phyloP scores from a whole-genome alignment of 2,329 filamentous ascomycete species.

The Penicillium hesseltinei region DNA sequence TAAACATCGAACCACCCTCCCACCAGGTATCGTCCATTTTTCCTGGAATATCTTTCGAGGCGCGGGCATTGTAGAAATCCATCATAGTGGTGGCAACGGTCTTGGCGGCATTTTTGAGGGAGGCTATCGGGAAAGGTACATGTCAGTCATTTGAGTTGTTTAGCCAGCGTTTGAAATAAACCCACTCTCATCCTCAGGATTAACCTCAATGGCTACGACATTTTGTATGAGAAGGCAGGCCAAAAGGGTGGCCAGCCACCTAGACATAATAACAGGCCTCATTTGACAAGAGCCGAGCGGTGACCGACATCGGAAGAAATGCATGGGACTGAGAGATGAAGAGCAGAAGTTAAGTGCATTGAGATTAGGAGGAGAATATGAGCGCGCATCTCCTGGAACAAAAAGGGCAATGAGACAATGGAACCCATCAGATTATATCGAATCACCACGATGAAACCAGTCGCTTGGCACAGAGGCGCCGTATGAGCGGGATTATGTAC shows the following conservation, averaged over 20 bases:
- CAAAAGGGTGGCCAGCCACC: background rate
- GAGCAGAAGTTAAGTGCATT: background rate
- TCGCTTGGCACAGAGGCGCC: constrained; percentile 1
- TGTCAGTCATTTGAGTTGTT: background rate
- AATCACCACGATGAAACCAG: constrained; percentile 5
- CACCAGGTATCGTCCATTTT: constrained; percentile 70
- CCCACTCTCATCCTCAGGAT: constrained; percentile 7
- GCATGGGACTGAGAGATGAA: background rate
- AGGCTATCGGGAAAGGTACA: constrained; percentile 21
- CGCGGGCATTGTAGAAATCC: constrained; percentile 50
- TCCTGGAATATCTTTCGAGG: constrained; percentile 48
- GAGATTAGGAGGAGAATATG: background rate
- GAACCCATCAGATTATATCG: background rate
- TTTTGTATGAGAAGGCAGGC: background rate
- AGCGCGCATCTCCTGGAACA: background rate
- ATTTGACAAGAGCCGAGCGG: constrained; percentile 4
- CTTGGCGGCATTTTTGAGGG: constrained; percentile 40
- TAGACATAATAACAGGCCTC: background rate
- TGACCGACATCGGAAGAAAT: constrained; percentile 6
- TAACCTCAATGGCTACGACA: constrained; percentile 1
- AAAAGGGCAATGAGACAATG: background rate
- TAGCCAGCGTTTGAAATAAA: background rate
- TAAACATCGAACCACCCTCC: constrained; percentile 67
- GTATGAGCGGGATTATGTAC: background rate
- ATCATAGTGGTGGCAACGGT: constrained; percentile 49